phyloP scores from a whole-genome alignment of 345 rosid genomes.

The Kandelia obovata region DNA sequence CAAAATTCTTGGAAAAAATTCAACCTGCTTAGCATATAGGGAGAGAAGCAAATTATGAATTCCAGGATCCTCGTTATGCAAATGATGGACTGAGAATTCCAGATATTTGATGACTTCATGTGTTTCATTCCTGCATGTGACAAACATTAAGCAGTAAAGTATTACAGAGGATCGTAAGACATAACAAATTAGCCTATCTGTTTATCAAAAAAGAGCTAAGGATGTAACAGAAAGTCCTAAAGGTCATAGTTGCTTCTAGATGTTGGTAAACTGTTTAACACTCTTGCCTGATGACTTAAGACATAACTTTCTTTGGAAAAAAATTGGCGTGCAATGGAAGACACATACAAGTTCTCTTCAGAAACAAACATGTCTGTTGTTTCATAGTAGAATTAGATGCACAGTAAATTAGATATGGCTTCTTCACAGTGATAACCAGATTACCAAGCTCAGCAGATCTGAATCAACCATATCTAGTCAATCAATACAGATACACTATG shows the following conservation, averaged over 20 bases:
- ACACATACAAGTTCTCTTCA: neutral
- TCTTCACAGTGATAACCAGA: too few relatives aligned
- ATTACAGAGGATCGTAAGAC: constrained; percentile 9
- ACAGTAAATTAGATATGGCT: too few relatives aligned
- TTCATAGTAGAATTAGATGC: too few relatives aligned
- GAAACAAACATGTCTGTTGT: neutral
- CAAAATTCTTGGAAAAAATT: constrained; percentile 18
- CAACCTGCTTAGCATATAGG: constrained; percentile 94
- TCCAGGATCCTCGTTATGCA: constrained; percentile 97
- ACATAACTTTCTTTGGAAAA: neutral
- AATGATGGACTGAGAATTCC: constrained; percentile 83
- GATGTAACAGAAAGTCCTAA: neutral
- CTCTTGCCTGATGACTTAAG: neutral
- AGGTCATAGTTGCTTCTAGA: neutral
- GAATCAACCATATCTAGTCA: too few relatives aligned
- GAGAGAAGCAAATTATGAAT: constrained; percentile 92
- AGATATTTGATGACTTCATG: constrained; percentile 96
- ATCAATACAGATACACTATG: too few relatives aligned
- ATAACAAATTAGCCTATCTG: neutral
- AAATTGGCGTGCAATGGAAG: neutral
- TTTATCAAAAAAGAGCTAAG: constrained; percentile 1
- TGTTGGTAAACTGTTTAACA: neutral
- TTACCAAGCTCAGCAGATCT: too few relatives aligned
- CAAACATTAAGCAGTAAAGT: constrained; percentile 1
- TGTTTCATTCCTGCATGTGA: constrained; percentile 83